Evolutionary conservation across 2,329 filamentous ascomycete genomes (phyloP).

Genomic region (Penicillium frequentans): DNA sequence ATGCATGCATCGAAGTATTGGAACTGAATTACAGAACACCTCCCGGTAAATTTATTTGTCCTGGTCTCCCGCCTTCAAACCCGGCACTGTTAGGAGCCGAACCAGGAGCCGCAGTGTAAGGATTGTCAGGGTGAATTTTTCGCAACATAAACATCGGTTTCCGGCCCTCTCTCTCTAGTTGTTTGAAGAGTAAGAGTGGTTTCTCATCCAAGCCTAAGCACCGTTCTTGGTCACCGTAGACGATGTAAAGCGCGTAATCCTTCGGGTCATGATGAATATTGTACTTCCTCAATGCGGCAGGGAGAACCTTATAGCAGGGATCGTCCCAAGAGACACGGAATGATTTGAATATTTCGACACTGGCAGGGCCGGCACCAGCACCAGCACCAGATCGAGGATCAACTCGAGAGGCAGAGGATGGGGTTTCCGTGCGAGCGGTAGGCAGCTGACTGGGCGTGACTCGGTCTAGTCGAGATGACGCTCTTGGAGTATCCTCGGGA

Average conservation of each 20-base stretch:
- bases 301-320: slow-evolving; percentile 94
- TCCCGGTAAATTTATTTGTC: slow-evolving; percentile 16
- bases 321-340: slow-evolving; percentile 98
- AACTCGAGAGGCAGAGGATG: slow-evolving; percentile 26
- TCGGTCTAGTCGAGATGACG: slow-evolving; percentile 33
- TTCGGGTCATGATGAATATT: slow-evolving; percentile 98
- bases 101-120: slow-evolving; percentile 18
- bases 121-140: slow-evolving; percentile 53
- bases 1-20: slow-evolving; percentile 6
- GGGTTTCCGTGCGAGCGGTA: slow-evolving; percentile 33
- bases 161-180: slow-evolving; percentile 92
- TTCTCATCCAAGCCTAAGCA: slow-evolving; percentile 91
- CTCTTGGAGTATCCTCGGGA: slow-evolving; percentile 34
- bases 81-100: slow-evolving; percentile 34
- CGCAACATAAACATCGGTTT: slow-evolving; percentile 99
- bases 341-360: slow-evolving; percentile 96
- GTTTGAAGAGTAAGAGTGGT: slow-evolving; percentile 93
- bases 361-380: slow-evolving; percentile 34
- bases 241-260: slow-evolving; percentile 96
- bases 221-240: slow-evolving; percentile 96
- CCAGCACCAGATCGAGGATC: slow-evolving; percentile 24
- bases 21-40: slow-evolving; percentile 10
- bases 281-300: slow-evolving; percentile 94
- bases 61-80: slow-evolving; percentile 22
- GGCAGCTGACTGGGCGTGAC: slow-evolving; percentile 32